A percentile compares a stretch with the other conserved stretches of the same genome.
phyloP scores from a whole-genome alignment of 2,329 filamentous ascomycete genomes.

The Madurella fahalii region DNA sequence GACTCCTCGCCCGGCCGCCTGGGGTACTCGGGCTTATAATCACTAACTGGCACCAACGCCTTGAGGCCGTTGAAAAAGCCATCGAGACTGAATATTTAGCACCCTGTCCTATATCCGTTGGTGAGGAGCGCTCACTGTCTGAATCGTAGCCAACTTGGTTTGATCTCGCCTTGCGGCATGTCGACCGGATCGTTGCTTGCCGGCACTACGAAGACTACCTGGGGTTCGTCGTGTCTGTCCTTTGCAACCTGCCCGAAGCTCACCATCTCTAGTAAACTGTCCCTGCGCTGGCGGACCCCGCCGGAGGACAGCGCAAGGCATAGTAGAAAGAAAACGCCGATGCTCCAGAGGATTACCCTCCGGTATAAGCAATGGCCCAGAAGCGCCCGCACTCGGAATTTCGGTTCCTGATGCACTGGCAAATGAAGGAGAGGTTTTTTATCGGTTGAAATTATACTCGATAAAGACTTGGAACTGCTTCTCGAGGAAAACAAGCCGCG shows the following conservation, averaged over 20 bases:
- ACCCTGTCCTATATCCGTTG: conserved; percentile 12
- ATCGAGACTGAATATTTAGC: conserved; percentile 56
- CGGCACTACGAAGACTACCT: conserved; percentile 7
- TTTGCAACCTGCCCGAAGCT: conserved; percentile 15
- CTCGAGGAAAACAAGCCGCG: conserved; percentile 14
- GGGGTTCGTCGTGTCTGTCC: neutral
- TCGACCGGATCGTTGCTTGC: conserved; percentile 1
- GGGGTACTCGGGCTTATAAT: conserved; percentile 74
- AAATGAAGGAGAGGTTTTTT: conserved; percentile 29
- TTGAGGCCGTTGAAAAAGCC: conserved; percentile 77
- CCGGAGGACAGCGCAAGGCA: conserved; percentile 39
- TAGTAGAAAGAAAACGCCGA: conserved; percentile 40
- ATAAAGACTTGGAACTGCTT: conserved; percentile 19
- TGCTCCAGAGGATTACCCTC: conserved; percentile 48
- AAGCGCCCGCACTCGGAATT: conserved; percentile 41
- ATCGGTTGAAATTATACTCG: conserved; percentile 16
- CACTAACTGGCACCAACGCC: conserved; percentile 57
- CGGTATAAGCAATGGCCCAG: conserved; percentile 52
- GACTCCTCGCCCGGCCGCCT: conserved; percentile 34
- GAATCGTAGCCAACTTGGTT: conserved; percentile 38
- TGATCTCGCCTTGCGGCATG: conserved; percentile 22
- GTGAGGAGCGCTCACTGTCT: conserved; percentile 37
- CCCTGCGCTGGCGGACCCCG: conserved; percentile 21
- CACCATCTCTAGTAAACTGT: conserved; percentile 25
- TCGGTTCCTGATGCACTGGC: conserved; percentile 33